Percentiles rank a stretch among this genome's conserved stretches.
Evolutionary conservation across 441 rosid genomes (phyloP).

Genomic region (Brassica hybrid): DNA sequence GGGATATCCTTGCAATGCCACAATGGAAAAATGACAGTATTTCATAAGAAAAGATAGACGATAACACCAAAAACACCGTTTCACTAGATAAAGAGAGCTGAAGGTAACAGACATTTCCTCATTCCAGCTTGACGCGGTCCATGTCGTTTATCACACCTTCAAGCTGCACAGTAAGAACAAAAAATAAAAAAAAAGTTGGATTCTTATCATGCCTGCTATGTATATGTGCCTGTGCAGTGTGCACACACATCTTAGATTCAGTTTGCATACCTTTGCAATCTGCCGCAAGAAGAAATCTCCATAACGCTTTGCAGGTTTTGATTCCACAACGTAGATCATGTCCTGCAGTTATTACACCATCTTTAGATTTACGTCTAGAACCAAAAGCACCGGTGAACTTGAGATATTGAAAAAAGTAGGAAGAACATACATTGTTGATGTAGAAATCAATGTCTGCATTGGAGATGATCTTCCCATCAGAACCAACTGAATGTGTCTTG

Average conservation of each 20-base stretch:
- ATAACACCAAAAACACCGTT: conserved; percentile 1
- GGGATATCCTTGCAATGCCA: not conserved
- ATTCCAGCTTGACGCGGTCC: conserved; percentile 83
- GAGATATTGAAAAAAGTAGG: not conserved
- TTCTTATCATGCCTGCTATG: not conserved
- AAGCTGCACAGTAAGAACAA: conserved; percentile 52
- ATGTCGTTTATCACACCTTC: conserved; percentile 84
- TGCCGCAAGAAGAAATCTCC: conserved; percentile 51
- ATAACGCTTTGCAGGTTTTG: conserved; percentile 70
- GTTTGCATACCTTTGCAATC: conserved; percentile 34
- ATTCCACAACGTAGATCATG: conserved; percentile 76
- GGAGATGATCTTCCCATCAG: conserved; percentile 74
- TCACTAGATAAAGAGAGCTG: conserved; percentile 2
- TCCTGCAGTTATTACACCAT: conserved; percentile 63
- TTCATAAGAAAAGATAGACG: not conserved
- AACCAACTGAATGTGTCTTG: conserved; percentile 90
- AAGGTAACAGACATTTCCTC: conserved; percentile 1
- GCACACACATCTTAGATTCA: not conserved
- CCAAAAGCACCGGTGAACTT: not conserved
- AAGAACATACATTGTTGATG: conserved; percentile 66
- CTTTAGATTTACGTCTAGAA: conserved; percentile 6
- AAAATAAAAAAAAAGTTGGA: not conserved
- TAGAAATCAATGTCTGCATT: conserved; percentile 95
- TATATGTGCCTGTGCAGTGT: not conserved
- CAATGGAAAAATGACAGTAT: not conserved